Base-by-base conservation (phyloP, 176 grass and related monocot genomes). In the Bromus sterilis region DNA sequence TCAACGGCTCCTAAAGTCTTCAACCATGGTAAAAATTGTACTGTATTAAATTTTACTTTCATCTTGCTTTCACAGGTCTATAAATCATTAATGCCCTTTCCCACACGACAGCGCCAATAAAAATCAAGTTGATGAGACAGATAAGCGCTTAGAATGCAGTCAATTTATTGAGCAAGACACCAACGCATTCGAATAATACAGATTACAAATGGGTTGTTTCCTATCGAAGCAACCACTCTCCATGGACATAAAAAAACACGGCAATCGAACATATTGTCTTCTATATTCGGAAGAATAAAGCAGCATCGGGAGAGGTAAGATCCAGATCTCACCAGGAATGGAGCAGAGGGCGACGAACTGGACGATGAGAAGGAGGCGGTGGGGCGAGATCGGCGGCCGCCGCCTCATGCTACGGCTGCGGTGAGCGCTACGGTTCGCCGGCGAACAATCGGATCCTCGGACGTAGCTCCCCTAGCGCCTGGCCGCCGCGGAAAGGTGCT, bases 311-410 rank as follows among this genome's bases (percentile, higher is more conserved):
- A 13, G 11, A 86, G 10, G 1, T 40, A 51, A 12, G 66, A 90
- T 24, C 20, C 59, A 48, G 88, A 90, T 90, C 88, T 90, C 79
- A 90, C 88, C 75, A 79, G 84, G 79, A 72, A 79, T 75, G 59
- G 80, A 58, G 67, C 21, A 83, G 75, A 78, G 35, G 73, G 67
- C 74, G 49, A 79, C 59, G 25, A 90, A n/a, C 7, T 83, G 75
- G 75, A 41, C 46, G 66, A 75, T 1, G 6, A 78, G 35, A 59
- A 75, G 60, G 59, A 21, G 18, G 67, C 20, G 30, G 74, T 18
- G 48, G 61, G 10, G 75, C 59, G 67, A 79, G 58, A 79, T 60
- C 48, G 49, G 39, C 66, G 15, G 74, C 39, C 60, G 59, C 88
- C 79, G 61, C 80, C 84, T 86, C 88, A 86, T 90, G 84, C 79